A percentile compares a stretch with the other conserved stretches of the same genome.
Evolutionary conservation across 306 rosid genomes (phyloP).

Genomic region (Cicer bijugum): DNA sequence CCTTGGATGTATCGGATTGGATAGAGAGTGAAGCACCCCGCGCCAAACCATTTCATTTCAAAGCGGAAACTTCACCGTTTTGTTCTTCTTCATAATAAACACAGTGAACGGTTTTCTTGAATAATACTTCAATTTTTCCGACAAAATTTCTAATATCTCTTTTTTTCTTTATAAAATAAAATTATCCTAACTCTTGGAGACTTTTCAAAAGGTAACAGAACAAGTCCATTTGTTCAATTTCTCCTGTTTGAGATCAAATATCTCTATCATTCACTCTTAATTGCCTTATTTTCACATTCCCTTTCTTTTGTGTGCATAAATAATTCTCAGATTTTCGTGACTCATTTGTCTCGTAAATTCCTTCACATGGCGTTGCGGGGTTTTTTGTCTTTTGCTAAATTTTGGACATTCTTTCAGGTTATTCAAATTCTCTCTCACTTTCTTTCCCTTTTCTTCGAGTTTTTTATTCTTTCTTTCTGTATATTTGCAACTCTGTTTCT

Average conservation of each 20-base stretch:
- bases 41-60: slow-evolving; percentile 46
- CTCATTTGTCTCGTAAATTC: not conserved
- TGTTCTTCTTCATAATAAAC: slow-evolving; percentile 22
- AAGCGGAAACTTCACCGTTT: slow-evolving; percentile 7
- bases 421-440: slow-evolving; percentile 31
- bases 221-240: slow-evolving; percentile 11
- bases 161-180: not conserved
- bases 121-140: slow-evolving; percentile 15
- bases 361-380: slow-evolving; percentile 42
- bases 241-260: slow-evolving; percentile 43
- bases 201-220: slow-evolving; percentile 37
- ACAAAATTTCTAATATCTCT: not conserved
- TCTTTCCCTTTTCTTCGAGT: not conserved
- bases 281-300: slow-evolving; percentile 14
- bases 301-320: slow-evolving; percentile 15
- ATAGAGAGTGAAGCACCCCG: slow-evolving; percentile 16
- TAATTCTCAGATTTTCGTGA: slow-evolving; percentile 27
- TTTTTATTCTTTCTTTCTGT: not conserved
- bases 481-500: not conserved
- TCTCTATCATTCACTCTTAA: not conserved
- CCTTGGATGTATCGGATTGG: not conserved
- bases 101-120: slow-evolving; percentile 7
- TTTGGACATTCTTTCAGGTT: slow-evolving; percentile 43
- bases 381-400: slow-evolving; percentile 38
- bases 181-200: not conserved